Conservation (phyloP, 352 stramenopile species). For the Globisporangium spiculum region DNA sequence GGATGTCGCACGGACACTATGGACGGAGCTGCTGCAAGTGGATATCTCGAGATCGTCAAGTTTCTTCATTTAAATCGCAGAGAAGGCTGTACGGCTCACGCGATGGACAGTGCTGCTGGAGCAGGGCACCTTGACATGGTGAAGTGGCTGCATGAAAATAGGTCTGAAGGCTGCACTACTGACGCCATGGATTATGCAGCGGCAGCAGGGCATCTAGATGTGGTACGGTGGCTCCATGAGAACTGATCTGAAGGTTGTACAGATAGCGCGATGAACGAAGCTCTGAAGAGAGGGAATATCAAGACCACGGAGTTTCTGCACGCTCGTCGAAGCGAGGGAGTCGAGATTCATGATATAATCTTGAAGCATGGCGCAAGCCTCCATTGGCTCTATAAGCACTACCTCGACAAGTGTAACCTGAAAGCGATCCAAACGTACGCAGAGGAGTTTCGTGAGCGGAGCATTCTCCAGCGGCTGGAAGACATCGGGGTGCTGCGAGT, state of each 20-base stretch:
- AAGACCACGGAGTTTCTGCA: background rate
- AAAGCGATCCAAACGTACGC: background rate
- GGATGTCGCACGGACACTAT: background rate
- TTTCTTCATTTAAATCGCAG: background rate
- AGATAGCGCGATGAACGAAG: background rate
- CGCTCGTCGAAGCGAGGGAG: background rate
- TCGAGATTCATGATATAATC: background rate
- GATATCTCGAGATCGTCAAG: background rate
- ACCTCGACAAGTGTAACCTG: background rate
- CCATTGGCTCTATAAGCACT: background rate
- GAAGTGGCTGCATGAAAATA: background rate
- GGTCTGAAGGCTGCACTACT: background rate
- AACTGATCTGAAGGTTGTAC: background rate
- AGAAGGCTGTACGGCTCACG: background rate
- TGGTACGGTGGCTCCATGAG: background rate
- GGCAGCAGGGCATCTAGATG: background rate
- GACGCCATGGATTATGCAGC: background rate
- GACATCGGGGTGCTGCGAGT: background rate
- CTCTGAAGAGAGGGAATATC: background rate
- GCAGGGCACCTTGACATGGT: background rate
- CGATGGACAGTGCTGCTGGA: background rate
- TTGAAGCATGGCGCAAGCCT: background rate
- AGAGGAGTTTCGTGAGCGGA: background rate
- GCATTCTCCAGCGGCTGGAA: background rate
- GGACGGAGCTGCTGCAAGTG: background rate